phyloP scores from a whole-genome alignment of 441 rosid genomes.

The Erysimum cheiri region DNA sequence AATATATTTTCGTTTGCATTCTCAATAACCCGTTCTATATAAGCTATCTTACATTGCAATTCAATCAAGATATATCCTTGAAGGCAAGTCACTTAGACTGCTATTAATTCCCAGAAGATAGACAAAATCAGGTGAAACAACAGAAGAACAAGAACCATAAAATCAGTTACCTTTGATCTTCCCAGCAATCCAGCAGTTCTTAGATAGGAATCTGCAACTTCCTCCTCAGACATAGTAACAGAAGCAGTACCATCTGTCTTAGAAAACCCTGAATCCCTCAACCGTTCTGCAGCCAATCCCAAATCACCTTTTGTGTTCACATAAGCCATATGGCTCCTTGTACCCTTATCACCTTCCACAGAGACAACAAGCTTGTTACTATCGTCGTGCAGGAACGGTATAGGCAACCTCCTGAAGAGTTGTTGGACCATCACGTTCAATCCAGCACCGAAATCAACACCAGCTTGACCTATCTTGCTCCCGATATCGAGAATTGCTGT shows the following conservation, averaged over 20 bases:
- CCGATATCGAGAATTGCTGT: constrained; percentile 73
- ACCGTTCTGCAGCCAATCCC: constrained; percentile 55
- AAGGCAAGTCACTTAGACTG: background rate
- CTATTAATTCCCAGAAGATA: background rate
- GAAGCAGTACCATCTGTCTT: constrained; percentile 47
- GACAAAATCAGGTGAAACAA: background rate
- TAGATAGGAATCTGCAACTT: constrained; percentile 58
- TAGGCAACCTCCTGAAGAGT: constrained; percentile 66
- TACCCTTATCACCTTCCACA: constrained; percentile 33
- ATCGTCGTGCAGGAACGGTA: constrained; percentile 69
- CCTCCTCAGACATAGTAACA: constrained; percentile 50
- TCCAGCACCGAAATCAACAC: constrained; percentile 73
- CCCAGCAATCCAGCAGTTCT: constrained; percentile 60
- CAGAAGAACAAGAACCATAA: constrained; percentile 4
- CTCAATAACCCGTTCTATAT: background rate
- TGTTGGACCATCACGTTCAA: constrained; percentile 78
- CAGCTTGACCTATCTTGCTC: constrained; percentile 76
- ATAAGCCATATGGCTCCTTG: constrained; percentile 41
- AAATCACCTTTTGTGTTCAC: constrained; percentile 47
- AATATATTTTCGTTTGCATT: background rate
- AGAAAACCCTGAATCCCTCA: constrained; percentile 55
- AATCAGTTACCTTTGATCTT: constrained; percentile 62
- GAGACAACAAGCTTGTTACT: constrained; percentile 34
- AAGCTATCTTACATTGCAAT: constrained; percentile 1
- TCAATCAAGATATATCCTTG: constrained; percentile 2